Base-by-base conservation (phyloP, 2,329 filamentous ascomycete species). In the Beauveria asiatica region DNA sequence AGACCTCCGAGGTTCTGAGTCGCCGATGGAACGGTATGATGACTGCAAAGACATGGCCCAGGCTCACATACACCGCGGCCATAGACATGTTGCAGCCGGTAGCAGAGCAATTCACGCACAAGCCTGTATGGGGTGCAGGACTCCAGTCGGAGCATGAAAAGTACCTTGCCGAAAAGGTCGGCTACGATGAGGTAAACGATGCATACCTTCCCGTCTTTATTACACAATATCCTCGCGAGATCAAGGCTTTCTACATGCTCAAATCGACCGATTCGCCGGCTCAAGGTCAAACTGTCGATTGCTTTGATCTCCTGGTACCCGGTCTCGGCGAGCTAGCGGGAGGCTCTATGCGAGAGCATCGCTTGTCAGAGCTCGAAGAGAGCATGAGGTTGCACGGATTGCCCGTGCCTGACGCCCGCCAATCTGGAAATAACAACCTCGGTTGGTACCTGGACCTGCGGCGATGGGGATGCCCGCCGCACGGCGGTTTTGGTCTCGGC, bases 91-190 rank as follows among this genome's bases (percentile, higher is more conserved):
- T 99, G 19, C 75, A 85, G 67, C 72, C 81, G 30, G 83, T 87
- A 17, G 76, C 81, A 49, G 70, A 77, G 37, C 72, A 79, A 7
- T 97, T 97, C 67, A 78, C 84, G 54, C 83, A 88, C 70, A 74
- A 78, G 51, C 90, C 91, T 4, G 76, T 76, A 3, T 94, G 91
- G 86, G 83, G 86, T 39, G 76, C 79, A 30, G 89, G 89, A 21
- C 80, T 99, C 33, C 90, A 94, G 68, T 88, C 92, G 1, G 93
- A 97, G 72, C 94, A 99, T 75, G 94, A 99, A 75, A 90, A 86
- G 70, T 96, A 86, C 71, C 81, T 99, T 58, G 92, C 94, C 52
- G 79, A 83, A 57, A 77, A 77, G 27, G 69, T 93, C 49, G 86
- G 86, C 27, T 77, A 75, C 52, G 70, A 74, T 59, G 63, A 72